Percentiles rank a stretch among this genome's conserved stretches.
phyloP scores from a whole-genome alignment of 371 early-diverging fungal species.

The Dentiscutata heterogama region DNA sequence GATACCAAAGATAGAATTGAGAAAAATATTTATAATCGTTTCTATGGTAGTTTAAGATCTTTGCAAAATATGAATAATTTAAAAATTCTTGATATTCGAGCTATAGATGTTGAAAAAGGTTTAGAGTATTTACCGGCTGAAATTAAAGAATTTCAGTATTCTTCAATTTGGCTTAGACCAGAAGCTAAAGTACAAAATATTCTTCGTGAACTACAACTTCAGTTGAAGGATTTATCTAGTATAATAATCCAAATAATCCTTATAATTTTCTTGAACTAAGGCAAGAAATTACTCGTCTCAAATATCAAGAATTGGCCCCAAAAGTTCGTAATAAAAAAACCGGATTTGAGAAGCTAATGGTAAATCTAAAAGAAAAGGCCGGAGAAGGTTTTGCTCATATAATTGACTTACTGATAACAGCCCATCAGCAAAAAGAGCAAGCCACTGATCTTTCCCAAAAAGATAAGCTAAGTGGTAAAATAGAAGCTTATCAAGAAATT shows the following conservation, averaged over 20 bases:
- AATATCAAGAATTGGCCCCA: slow-evolving; percentile 22
- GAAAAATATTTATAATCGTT: slow-evolving; percentile 5
- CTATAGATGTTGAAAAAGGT: slow-evolving; percentile 1
- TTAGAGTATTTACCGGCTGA: slow-evolving; percentile 17
- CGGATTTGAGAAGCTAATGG: not conserved
- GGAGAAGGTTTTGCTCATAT: not conserved
- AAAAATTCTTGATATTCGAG: not conserved
- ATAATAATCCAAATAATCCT: not conserved
- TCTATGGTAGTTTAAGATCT: slow-evolving; percentile 16
- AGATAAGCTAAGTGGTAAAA: not conserved
- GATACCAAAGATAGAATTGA: not conserved
- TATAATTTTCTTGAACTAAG: slow-evolving; percentile 12
- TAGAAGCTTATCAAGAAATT: not conserved
- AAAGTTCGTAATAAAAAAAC: not conserved
- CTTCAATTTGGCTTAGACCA: not conserved
- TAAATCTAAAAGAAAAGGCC: not conserved
- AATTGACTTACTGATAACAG: too few relatives aligned
- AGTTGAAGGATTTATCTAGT: not conserved
- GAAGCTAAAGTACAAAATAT: not conserved
- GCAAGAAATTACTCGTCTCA: not conserved
- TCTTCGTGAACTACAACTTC: not conserved
- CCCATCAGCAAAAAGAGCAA: not conserved
- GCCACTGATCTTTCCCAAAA: not conserved
- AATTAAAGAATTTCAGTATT: not conserved
- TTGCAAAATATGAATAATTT: not conserved